Conservation (phyloP, 345 rosid species). For the Salix udensis region DNA sequence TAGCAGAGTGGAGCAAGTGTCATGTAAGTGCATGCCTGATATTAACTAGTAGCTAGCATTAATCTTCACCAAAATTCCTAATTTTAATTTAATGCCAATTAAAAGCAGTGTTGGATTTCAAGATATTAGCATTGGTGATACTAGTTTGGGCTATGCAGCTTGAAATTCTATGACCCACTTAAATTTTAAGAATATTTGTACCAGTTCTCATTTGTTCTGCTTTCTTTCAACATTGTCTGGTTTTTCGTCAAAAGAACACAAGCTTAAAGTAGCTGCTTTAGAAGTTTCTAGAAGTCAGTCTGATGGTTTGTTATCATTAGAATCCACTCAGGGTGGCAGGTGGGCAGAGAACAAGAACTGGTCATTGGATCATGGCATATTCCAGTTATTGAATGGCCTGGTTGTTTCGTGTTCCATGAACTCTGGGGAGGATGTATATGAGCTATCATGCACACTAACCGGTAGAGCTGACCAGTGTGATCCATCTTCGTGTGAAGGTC, state of each 20-base stretch:
- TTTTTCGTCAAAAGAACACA: slow-evolving; percentile 24
- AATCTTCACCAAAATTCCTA: too few relatives aligned
- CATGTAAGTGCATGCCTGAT: neutral
- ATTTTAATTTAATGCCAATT: too few relatives aligned
- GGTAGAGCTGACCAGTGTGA: slow-evolving; percentile 30
- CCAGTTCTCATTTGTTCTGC: slow-evolving; percentile 48
- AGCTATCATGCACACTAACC: slow-evolving; percentile 27
- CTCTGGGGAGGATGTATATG: slow-evolving; percentile 30
- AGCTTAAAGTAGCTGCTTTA: slow-evolving; percentile 23
- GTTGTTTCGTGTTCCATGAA: slow-evolving; percentile 52
- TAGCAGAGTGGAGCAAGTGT: neutral
- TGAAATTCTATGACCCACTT: slow-evolving; percentile 22
- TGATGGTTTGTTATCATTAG: slow-evolving; percentile 28
- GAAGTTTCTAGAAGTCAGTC: slow-evolving; percentile 32
- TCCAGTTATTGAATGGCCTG: slow-evolving; percentile 43
- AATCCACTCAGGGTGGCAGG: slow-evolving; percentile 26
- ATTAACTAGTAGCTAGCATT: neutral
- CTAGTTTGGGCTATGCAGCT: slow-evolving; percentile 20
- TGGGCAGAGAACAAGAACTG: slow-evolving; percentile 31
- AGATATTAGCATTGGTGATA: slow-evolving; percentile 24
- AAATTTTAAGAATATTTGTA: slow-evolving; percentile 37
- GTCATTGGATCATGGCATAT: slow-evolving; percentile 29
- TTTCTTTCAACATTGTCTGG: slow-evolving; percentile 63
- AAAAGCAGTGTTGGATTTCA: slow-evolving; percentile 17
- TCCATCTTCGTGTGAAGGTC: slow-evolving; percentile 44